A percentile compares a stretch with the other conserved stretches of the same genome.
These are phyloP conservation scores for Phanerochaete carnosa DNA, from an alignment of 768 basidiomycete species.

Conservation along the genomic window DNA sequence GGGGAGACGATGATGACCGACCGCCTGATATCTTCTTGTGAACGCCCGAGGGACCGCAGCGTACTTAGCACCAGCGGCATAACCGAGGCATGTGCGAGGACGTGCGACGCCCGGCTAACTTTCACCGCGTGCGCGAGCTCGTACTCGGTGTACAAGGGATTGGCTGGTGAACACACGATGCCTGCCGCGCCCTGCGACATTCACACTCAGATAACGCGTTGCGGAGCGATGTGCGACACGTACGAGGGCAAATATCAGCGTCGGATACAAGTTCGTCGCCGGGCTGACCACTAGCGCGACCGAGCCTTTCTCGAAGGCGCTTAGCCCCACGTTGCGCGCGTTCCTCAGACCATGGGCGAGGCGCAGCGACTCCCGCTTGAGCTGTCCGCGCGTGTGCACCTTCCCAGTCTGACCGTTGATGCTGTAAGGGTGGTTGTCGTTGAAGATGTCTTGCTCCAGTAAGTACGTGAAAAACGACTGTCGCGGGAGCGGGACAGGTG, in stretches of 20 bases:
- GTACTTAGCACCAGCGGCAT: conserved; percentile 51
- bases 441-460: not conserved
- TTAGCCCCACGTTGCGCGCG: not conserved
- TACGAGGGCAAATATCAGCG: not conserved
- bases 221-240: not conserved
- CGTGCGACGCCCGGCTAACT: conserved; percentile 58
- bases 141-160: conserved; percentile 58
- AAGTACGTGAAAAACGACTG: not conserved
- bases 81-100: conserved; percentile 64
- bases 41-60: conserved; percentile 47
- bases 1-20: conserved; percentile 52
- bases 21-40: conserved; percentile 41
- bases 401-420: not conserved
- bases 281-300: conserved; percentile 3
- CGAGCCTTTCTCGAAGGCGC: not conserved
- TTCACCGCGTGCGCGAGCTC: conserved; percentile 72
- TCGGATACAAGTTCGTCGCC: not conserved
- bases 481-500: not conserved
- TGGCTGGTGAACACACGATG: conserved; percentile 66
- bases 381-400: not conserved
- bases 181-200: conserved; percentile 47
- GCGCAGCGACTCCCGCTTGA: not conserved
- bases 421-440: not conserved
- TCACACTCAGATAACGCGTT: not conserved
- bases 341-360: not conserved